Base-by-base conservation (phyloP, 805 yeast species). In the Ogataea trehalophila region DNA sequence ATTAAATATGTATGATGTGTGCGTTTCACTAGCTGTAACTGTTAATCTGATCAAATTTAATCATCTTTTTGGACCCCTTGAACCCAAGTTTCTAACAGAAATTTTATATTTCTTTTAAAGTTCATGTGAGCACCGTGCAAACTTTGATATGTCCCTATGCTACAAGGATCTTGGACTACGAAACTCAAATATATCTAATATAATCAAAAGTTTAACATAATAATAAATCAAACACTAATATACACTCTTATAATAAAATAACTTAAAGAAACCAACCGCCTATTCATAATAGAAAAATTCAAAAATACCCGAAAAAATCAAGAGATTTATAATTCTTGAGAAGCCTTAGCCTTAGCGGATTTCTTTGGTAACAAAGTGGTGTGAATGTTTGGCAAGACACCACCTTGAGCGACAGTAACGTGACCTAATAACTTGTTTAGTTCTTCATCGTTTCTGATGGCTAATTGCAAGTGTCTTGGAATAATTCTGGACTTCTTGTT, bases 391-490 rank as follows among this genome's bases (percentile, higher is more conserved):
- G 97, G 97, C 74, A 91, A 81, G 64, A 92, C 97, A 87, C 97
- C 97, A 85, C 97, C 97, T 76, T 90, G 95, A 60, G 97, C 97
- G 66, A 91, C 92, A 57, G 97, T 91, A 58, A 92, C 99, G 71
- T 89, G 89, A 63, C 81, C 81, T 58, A 92, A 80, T 65, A 91
- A 81, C 74, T 87, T 90, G 87, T 92, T 91, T 74, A 92, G 82
- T 76, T 92, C 97, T 77, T 92, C 97, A 81, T 92, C 98, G 70
- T 91, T 92, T 82, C 98, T 88, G 80, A 91, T 91, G 73, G 98
- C 98, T 65, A 91, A 81, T 77, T 91, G 97, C 75, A 91, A 83
- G 76, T 91, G 97, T 81, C 97, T 92, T 77, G 98, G 98, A 65
- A 90, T 89, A 65, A 91, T 91, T 85, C 98, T 91, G 67, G 97